phyloP scores from a whole-genome alignment of 148 eudicot species.

The Fagopyrum tataricum region DNA sequence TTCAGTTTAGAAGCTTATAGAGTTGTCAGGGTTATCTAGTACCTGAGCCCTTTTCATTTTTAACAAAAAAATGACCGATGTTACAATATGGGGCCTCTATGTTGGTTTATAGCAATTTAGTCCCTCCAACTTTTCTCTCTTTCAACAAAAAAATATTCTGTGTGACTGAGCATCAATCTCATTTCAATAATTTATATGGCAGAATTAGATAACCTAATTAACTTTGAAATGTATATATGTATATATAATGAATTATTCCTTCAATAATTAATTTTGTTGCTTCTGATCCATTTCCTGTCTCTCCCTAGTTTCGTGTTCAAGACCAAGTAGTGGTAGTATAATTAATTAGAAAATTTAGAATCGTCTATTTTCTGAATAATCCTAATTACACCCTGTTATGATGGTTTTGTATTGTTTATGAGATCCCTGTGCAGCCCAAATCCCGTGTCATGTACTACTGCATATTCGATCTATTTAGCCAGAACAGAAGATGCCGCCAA shows the following conservation, averaged over 20 bases:
- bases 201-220: no score
- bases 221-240: background rate
- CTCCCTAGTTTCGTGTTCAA: background rate
- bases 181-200: no score
- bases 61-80: no score
- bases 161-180: no score
- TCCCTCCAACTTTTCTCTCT: no score
- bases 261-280: background rate
- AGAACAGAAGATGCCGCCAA: constrained; percentile 5
- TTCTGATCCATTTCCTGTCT: constrained; percentile 4
- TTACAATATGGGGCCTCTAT: no score
- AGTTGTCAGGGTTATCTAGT: no score
- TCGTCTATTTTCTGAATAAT: background rate
- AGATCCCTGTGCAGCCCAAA: background rate
- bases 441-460: background rate
- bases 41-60: no score
- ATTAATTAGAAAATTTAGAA: background rate
- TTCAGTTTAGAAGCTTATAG: no score
- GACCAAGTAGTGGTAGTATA: background rate
- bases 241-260: background rate
- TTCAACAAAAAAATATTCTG: no score
- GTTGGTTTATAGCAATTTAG: no score
- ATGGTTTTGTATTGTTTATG: background rate
- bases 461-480: background rate
- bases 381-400: constrained; percentile 3